These are phyloP conservation scores for Casaregolazyma lundiana DNA, from an alignment of 1,139 yeast species.

Conservation along the genomic window DNA sequence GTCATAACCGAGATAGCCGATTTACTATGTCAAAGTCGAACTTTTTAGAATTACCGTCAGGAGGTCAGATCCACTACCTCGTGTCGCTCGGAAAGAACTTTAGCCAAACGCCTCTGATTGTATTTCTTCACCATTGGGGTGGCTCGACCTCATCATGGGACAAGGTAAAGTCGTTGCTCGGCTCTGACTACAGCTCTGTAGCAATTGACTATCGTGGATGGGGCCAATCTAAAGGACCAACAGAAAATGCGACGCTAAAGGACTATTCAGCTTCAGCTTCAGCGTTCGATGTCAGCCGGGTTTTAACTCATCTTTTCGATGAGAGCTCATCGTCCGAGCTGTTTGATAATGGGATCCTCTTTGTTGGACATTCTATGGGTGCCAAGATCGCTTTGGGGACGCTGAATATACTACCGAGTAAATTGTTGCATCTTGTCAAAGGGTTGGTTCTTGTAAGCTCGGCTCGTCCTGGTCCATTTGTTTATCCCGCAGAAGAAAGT, in stretches of 20 bases:
- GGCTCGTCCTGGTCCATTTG: not conserved
- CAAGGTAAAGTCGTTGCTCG: not conserved
- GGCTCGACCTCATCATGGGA: not conserved
- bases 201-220: not conserved
- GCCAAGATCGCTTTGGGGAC: not conserved
- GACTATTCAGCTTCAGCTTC: not conserved
- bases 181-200: not conserved
- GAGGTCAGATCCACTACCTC: not conserved
- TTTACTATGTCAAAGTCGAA: not conserved
- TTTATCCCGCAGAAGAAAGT: not conserved
- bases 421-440: not conserved
- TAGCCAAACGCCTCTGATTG: not conserved
- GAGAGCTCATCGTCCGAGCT: not conserved
- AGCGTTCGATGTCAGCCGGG: not conserved
- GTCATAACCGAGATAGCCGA: too few relatives aligned
- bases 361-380: slow-evolving; percentile 1
- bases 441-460: not conserved
- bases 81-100: not conserved
- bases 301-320: not conserved
- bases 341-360: not conserved
- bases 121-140: not conserved
- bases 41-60: not conserved
- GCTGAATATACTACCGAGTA: not conserved
- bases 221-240: not conserved
- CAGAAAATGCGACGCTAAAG: not conserved